A percentile compares a stretch with the other conserved stretches of the same genome.
These are phyloP conservation scores for Physcomitrellopsis africana DNA, from an alignment of 225 moss, liverwort and hornwort species.

Conservation along the genomic window DNA sequence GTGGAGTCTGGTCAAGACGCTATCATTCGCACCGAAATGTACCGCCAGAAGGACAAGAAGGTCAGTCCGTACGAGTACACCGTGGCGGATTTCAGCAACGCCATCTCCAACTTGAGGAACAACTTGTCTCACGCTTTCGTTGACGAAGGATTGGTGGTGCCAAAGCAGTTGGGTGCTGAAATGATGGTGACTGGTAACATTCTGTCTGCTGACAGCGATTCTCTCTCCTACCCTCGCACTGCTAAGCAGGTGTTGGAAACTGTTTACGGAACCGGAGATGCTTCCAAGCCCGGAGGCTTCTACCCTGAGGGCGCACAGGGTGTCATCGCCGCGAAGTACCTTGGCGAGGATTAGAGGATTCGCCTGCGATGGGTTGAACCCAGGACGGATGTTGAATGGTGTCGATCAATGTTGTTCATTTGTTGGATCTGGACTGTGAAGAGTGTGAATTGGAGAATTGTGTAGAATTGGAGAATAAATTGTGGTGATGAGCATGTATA, in stretches of 20 bases:
- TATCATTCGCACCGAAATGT: conserved; percentile 61
- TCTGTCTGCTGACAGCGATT: conserved; percentile 48
- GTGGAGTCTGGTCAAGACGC: conserved; percentile 84
- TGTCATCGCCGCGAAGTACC: conserved; percentile 15
- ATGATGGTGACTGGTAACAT: conserved; percentile 44
- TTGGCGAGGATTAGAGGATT: background rate
- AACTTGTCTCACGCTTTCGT: conserved; percentile 38
- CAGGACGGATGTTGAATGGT: background rate
- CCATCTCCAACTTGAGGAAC: conserved; percentile 50
- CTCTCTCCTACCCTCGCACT: conserved; percentile 51
- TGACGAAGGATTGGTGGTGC: conserved; percentile 73
- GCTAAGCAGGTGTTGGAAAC: conserved; percentile 55
- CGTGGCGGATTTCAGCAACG: conserved; percentile 52
- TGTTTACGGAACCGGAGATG: conserved; percentile 57
- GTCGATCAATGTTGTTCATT: background rate
- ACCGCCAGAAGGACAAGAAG: conserved; percentile 38
- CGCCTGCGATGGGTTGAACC: background rate
- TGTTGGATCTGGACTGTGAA: background rate
- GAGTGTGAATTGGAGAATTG: too few species aligned
- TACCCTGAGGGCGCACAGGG: conserved; percentile 73
- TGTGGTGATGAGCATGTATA: too few species aligned
- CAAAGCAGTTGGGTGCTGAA: conserved; percentile 47
- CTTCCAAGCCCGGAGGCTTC: conserved; percentile 63
- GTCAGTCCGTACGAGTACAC: conserved; percentile 67
- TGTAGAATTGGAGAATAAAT: too few species aligned